Base-by-base conservation (phyloP, 2,329 filamentous ascomycete genomes). In the Fusarium pseudoanthophilum region DNA sequence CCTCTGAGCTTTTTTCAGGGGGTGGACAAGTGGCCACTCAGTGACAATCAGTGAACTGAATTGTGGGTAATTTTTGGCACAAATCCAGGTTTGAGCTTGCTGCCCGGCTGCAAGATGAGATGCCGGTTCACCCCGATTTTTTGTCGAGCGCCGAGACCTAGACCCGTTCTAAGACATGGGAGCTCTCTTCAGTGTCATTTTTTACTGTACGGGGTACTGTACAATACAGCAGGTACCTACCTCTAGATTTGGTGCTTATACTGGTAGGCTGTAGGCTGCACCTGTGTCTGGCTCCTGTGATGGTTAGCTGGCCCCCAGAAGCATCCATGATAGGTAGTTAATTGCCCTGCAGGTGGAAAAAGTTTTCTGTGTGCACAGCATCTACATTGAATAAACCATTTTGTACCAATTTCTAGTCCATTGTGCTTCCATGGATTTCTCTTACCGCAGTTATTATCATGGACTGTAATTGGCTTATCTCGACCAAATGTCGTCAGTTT, bases 91-190 rank as follows among this genome's bases (percentile, higher is more conserved):
- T 65, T 60, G 59, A 64, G 49, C 64, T 57, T 55, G 72, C 63
- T 74, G 69, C 62, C 75, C 70, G 73, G 74, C 76, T 77, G 76
- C 76, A 63, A 77, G 77, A 78, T 77, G 73, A 78, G 74, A 76
- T 79, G 73, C 79, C 80, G 80, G 79, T 81, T 81, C 80, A 75
- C 77, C 78, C 80, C 80, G 80, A 81, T 73, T 73, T 74, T 78
- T 78, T 73, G 72, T 75, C 76, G 78, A 74, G 70, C 77, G 75
- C 78, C 78, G 78, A 75, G 74, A 77, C 77, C 77, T 74, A 71
- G 74, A 75, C 76, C 76, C 70, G 69, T 77, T 68, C 65, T 73
- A 55, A 69, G 57, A 51, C 64, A 68, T 68, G 64, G 64, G 69
- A 71, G 45, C 60, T 60, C 24, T 28, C 46, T 53, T 57, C 65